phyloP scores from a whole-genome alignment of 148 eudicot genomes.

The Nepenthes mirabilis region DNA sequence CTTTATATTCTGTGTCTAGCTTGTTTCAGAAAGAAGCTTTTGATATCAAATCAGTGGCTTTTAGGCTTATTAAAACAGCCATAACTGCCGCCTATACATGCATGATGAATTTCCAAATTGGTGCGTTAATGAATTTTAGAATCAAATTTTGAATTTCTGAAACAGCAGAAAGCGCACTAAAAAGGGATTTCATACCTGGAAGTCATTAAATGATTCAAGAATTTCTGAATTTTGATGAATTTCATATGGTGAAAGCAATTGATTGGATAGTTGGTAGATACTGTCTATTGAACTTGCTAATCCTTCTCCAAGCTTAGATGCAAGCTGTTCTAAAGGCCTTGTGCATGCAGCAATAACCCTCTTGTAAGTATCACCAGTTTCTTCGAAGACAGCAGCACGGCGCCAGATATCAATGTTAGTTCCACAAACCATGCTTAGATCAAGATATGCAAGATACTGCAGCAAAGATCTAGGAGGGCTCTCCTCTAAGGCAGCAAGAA shows the following conservation, averaged over 20 bases:
- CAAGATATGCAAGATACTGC: conserved; percentile 83
- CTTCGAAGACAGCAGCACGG: conserved; percentile 88
- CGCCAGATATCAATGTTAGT: conserved; percentile 79
- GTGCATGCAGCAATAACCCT: conserved; percentile 60
- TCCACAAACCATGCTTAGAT: conserved; percentile 85
- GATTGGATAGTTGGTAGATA: conserved; percentile 43
- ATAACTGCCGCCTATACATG: too few species aligned
- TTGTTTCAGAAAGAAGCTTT: not conserved
- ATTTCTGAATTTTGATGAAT: conserved; percentile 27
- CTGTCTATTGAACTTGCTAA: conserved; percentile 35
- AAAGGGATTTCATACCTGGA: conserved; percentile 42
- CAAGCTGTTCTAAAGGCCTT: conserved; percentile 64
- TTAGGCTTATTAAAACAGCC: too few species aligned
- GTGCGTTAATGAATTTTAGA: too few species aligned
- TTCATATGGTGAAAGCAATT: conserved; percentile 48
- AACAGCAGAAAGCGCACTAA: not conserved
- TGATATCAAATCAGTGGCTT: not conserved
- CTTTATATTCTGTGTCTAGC: too few species aligned
- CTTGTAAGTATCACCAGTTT: conserved; percentile 86
- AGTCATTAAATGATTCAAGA: conserved; percentile 50
- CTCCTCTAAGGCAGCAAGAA: conserved; percentile 61
- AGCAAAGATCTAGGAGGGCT: conserved; percentile 55
- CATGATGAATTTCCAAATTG: too few species aligned
- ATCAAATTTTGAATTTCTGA: too few species aligned
- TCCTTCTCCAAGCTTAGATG: conserved; percentile 51